phyloP scores from a whole-genome alignment of 495 filamentous ascomycete species.

The Talaromyces stipitatus region DNA sequence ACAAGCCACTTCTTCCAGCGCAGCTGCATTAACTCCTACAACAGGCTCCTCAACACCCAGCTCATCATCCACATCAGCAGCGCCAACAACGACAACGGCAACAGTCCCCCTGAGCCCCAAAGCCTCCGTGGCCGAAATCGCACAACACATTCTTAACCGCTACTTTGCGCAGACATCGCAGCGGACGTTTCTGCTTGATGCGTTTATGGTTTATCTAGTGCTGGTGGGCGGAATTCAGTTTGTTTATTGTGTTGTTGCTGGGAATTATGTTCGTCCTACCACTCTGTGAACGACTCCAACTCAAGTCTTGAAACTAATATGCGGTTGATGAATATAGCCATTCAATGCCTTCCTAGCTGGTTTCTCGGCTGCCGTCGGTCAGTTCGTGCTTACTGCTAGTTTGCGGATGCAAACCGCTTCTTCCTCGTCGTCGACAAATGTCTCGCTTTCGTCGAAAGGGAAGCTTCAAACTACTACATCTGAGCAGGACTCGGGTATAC shows the following conservation, averaged over 20 bases:
- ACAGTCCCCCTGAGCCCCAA: constrained; percentile 31
- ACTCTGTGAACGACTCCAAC: not conserved
- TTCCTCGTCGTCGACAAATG: not conserved
- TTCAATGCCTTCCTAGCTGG: constrained; percentile 98
- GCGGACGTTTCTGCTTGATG: constrained; percentile 86
- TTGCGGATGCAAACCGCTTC: constrained; percentile 77
- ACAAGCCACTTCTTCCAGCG: constrained; percentile 24
- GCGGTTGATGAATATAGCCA: constrained; percentile 47
- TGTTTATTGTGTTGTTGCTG: constrained; percentile 82
- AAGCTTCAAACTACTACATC: constrained; percentile 17
- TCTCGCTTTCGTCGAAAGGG: constrained; percentile 17
- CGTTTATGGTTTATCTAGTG: constrained; percentile 85
- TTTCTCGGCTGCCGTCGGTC: constrained; percentile 90
- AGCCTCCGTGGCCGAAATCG: constrained; percentile 45
- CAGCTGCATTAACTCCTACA: constrained; percentile 22
- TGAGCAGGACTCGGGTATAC: constrained; percentile 21
- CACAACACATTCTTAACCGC: constrained; percentile 55
- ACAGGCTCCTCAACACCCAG: constrained; percentile 28
- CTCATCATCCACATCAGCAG: constrained; percentile 7
- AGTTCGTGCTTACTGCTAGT: constrained; percentile 89
- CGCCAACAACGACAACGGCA: constrained; percentile 21
- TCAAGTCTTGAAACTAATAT: too few relatives aligned
- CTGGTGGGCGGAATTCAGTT: constrained; percentile 86
- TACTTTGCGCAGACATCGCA: constrained; percentile 77
- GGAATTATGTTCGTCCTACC: constrained; percentile 66